Evolutionary conservation across 805 yeast species (phyloP), one percentile per base, ranked within the genome.

Genomic region (Schwanniomyces polymorphus): DNA sequence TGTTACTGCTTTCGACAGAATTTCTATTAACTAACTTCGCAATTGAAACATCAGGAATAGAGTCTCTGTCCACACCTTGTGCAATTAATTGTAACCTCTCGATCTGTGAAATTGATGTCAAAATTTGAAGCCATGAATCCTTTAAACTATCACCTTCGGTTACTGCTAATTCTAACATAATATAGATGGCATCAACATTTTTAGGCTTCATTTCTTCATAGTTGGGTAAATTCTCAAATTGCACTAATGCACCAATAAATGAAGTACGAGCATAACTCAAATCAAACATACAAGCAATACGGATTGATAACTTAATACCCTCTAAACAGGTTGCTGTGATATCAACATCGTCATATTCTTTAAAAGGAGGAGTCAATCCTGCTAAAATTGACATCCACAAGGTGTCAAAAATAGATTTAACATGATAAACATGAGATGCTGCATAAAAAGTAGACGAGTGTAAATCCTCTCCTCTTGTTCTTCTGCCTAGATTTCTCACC

Each of bases 361-460:
- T 90, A 72, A 91, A 91, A 5, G 97, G 96, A 3, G 95, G 92
- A 0, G 97, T 91, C 42, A 94, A 75, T 0, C 96, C 97, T 6
- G 98, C 98, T 54, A 94, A 75, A 41, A 94, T 81, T 0, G 97
- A 90, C 97, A 95, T 91, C 99, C 99, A 94, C 38, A 88, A 72
- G 14, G 89, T 89, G 58, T 92, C 97, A 68, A 94, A 92, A 61
- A 95, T 88, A 1, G 97, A 91, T 61, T 81, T 86, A 12, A 92
- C 96, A 62, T 92, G 97, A 56, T 90, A 95, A 12, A 88, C 81
- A 59, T 88, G 92, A 1, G 91, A 81, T 0, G 97, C 97, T 16
- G 85, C 81, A 64, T 89, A 88, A 61, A 84, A 91, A 0, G 81
- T 76, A 16, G 67, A 68, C 27, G 72, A 70, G 35, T 49, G 56